Base-by-base conservation (phyloP, 2,329 filamentous ascomycete genomes). In the Sporothrix humicola region DNA sequence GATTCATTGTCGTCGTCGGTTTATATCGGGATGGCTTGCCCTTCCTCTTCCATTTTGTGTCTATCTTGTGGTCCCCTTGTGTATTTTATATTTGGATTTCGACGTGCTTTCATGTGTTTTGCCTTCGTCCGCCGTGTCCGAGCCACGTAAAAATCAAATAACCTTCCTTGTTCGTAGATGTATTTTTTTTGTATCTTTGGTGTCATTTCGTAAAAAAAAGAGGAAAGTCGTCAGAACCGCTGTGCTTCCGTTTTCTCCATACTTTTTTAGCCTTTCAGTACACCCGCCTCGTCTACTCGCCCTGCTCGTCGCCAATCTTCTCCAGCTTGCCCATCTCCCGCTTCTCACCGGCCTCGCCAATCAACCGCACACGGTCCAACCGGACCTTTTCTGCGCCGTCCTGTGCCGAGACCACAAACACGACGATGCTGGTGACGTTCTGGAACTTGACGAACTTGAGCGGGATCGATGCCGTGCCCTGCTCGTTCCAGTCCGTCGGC, bases 361-460 rank as follows among this genome's bases (percentile, higher is more conserved):
- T 91, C 72, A 98, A 85, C 78, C 90, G 87, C 77, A 96, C 83
- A 70, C 93, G 87, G 82, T 96, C 93, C 69, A 99, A 82, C 73
- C 96, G 90, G 73, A 96, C 91, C 85, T 93, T 95, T 81, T 98
- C 95, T 59, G 91, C 89, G 70, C 93, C 91, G 20, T 91, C 91
- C 72, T 95, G 93, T 1, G 94, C 95, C 80, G 97, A 91, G 72
- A 93, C 92, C 48, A 99, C 91, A 81, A 98, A 99, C 12, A 99
- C 78, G 20, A 97, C 92, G 78, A 99, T 80, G 75, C 91, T 96
- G 74, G 90, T 92, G 72, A 98, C 92, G 80, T 94, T 97, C 84
- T 98, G 96, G 86, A 98, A 99, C 84, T 98, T 98, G 83, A 99
- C 96, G 79, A 95, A 98, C 15, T 95, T 92, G 78, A 98, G 84